These are phyloP conservation scores for Tremella yokohamensis DNA, from an alignment of 768 basidiomycete genomes.

Conservation along the genomic window DNA sequence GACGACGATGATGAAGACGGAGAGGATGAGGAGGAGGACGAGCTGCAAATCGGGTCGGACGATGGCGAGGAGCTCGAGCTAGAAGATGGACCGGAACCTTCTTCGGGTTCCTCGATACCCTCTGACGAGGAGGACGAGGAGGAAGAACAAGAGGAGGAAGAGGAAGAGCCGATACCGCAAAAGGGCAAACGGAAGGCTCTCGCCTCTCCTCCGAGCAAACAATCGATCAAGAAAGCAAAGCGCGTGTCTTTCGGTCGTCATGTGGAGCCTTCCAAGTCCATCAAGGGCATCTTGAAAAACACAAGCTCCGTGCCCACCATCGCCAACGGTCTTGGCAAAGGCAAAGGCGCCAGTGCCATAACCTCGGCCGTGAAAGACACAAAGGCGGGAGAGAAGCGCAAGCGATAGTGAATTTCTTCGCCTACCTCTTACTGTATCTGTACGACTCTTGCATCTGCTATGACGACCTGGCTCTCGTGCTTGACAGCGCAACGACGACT, in stretches of 20 bases:
- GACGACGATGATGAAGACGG: constrained; percentile 50
- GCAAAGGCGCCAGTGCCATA: too few relatives aligned
- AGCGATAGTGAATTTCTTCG: too few relatives aligned
- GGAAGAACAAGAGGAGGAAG: constrained; percentile 25
- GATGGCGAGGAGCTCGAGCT: constrained; percentile 35
- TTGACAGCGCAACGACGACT: too few relatives aligned
- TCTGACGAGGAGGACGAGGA: constrained; percentile 56
- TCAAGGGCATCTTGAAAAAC: constrained; percentile 18
- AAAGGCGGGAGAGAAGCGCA: too few relatives aligned
- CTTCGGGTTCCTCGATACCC: constrained; percentile 50
- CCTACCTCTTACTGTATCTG: too few relatives aligned
- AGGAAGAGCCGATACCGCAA: constrained; percentile 17
- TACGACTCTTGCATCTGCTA: too few relatives aligned
- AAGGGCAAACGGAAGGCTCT: constrained; percentile 36
- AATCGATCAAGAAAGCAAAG: constrained; percentile 26
- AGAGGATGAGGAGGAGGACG: constrained; percentile 26
- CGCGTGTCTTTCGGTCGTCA: constrained; percentile 32
- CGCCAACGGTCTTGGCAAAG: too few relatives aligned
- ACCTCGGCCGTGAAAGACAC: too few relatives aligned
- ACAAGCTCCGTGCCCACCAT: too few relatives aligned
- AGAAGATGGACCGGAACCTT: constrained; percentile 47
- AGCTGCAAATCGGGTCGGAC: constrained; percentile 30
- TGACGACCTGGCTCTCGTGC: too few relatives aligned
- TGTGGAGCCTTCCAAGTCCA: background rate
- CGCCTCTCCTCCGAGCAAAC: constrained; percentile 7